Conservation (phyloP, 2,329 filamentous ascomycete genomes). For the Pyricularia pennisetigena region DNA sequence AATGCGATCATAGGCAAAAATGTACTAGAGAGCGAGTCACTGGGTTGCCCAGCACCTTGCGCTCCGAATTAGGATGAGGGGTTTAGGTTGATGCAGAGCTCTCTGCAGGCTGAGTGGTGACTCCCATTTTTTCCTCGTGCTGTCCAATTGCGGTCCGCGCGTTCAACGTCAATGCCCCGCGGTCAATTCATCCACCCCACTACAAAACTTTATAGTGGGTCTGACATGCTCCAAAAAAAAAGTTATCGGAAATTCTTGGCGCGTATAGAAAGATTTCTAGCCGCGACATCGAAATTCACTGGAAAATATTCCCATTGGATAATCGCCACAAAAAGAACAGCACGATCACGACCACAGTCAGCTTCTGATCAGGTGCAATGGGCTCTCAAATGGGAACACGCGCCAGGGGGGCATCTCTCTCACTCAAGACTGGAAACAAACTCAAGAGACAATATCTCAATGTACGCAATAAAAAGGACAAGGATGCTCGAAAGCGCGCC, state of each 20-base stretch:
- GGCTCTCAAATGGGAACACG: constrained; percentile 11
- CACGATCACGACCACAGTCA: background rate
- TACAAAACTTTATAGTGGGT: background rate
- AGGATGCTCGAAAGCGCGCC: constrained; percentile 32
- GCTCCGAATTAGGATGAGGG: background rate
- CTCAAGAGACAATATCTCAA: constrained; percentile 68
- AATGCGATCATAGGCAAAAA: constrained; percentile 15
- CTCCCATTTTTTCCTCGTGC: background rate
- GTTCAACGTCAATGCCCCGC: background rate
- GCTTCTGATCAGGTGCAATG: constrained; percentile 9
- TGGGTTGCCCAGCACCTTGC: constrained; percentile 5
- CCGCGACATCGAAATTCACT: background rate
- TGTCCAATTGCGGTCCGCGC: background rate
- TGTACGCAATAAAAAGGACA: constrained; percentile 68
- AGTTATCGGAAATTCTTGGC: background rate
- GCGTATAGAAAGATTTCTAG: background rate
- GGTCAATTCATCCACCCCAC: background rate
- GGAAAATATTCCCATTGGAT: background rate
- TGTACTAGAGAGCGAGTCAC: constrained; percentile 15
- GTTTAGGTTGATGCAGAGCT: constrained; percentile 1
- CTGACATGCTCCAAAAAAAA: constrained; percentile 1
- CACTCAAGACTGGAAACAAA: constrained; percentile 57
- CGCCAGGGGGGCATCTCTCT: constrained; percentile 19
- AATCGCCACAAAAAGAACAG: too few species aligned
- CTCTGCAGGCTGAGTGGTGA: background rate